phyloP scores from a whole-genome alignment of 768 basidiomycete species.

The Pleurotus salmoneostramineus region DNA sequence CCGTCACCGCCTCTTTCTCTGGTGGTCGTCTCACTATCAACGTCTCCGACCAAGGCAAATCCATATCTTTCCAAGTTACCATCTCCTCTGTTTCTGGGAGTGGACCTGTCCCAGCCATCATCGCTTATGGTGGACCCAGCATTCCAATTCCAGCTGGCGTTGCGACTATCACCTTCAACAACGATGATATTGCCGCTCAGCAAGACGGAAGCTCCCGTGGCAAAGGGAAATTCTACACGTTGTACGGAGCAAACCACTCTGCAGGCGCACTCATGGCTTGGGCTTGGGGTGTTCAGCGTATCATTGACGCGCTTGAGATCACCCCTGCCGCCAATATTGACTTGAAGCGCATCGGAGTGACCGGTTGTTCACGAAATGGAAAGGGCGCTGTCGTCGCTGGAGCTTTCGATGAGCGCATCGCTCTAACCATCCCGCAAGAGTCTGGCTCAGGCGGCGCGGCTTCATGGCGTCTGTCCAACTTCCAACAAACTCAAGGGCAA shows the following conservation, averaged over 20 bases:
- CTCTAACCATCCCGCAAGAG: slow-evolving; percentile 59
- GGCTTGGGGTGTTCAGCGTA: slow-evolving; percentile 57
- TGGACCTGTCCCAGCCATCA: slow-evolving; percentile 49
- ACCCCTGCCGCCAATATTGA: slow-evolving; percentile 45
- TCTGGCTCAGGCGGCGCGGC: slow-evolving; percentile 56
- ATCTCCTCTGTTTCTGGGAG: slow-evolving; percentile 41
- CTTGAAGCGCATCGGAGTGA: slow-evolving; percentile 44
- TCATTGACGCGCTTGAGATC: slow-evolving; percentile 54
- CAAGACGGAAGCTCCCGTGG: slow-evolving; percentile 41
- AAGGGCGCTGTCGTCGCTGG: slow-evolving; percentile 59
- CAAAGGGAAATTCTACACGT: slow-evolving; percentile 53
- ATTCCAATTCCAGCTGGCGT: slow-evolving; percentile 32
- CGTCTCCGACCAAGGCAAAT: slow-evolving; percentile 38
- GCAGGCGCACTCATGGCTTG: slow-evolving; percentile 57
- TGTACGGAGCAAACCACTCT: slow-evolving; percentile 42
- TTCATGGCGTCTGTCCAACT: slow-evolving; percentile 52
- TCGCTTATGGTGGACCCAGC: slow-evolving; percentile 43
- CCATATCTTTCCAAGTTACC: slow-evolving; percentile 44
- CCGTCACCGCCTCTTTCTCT: slow-evolving; percentile 40
- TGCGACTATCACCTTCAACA: slow-evolving; percentile 49
- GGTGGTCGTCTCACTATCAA: slow-evolving; percentile 45
- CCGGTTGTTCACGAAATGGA: slow-evolving; percentile 58
- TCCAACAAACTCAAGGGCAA: not conserved
- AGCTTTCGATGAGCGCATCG: slow-evolving; percentile 55
- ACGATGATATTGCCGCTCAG: slow-evolving; percentile 52